Evolutionary conservation across 225 moss, liverwort and hornwort species (phyloP).

Genomic region (Climacium dendroides): DNA sequence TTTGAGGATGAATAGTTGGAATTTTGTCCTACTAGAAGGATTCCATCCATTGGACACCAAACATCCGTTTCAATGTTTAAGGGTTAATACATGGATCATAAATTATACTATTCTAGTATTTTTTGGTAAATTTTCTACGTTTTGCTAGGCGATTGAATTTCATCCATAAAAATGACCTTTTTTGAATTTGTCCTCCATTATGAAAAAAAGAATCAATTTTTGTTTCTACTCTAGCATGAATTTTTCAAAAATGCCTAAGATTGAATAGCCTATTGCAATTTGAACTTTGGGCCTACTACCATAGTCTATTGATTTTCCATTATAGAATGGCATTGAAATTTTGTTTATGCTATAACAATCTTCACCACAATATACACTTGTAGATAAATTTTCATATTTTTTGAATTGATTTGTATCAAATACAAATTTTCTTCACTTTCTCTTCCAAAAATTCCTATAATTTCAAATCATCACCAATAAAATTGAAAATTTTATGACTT

Average conservation of each 20-base stretch:
- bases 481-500: background rate
- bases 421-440: background rate
- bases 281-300: background rate
- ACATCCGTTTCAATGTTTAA: no score
- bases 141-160: background rate
- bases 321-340: background rate
- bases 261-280: background rate
- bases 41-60: no score
- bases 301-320: background rate
- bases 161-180: background rate
- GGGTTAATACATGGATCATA: background rate
- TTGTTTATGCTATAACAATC: background rate
- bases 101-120: background rate
- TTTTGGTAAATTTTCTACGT: background rate
- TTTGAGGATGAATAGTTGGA: no score
- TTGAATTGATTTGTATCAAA: background rate
- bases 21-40: no score
- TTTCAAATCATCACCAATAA: background rate
- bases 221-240: background rate
- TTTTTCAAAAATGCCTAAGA: background rate
- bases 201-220: background rate
- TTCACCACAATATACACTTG: background rate
- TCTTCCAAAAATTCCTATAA: background rate
- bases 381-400: background rate
- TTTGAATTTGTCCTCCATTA: background rate